Conservation (phyloP, 495 filamentous ascomycete species). For the Aspergillus baeticus region DNA sequence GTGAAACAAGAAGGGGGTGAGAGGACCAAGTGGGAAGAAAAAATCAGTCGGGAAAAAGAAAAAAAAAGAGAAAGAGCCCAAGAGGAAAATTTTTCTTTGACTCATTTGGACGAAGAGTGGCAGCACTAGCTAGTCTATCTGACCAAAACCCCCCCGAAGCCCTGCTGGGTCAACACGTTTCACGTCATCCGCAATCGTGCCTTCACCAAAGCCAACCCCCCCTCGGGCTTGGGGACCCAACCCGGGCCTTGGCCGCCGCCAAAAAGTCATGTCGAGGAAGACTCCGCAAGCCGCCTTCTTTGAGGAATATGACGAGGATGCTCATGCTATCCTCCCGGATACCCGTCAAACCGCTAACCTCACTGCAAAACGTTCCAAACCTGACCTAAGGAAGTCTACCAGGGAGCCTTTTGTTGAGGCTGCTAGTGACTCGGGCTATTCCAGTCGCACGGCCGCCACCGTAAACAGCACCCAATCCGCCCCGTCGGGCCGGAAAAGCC, state of each 20-base stretch:
- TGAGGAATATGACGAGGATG: slow-evolving; percentile 59
- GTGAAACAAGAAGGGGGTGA: slow-evolving; percentile 11
- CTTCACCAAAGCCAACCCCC: slow-evolving; percentile 16
- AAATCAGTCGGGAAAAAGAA: slow-evolving; percentile 7
- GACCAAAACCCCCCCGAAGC: slow-evolving; percentile 19
- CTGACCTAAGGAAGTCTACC: slow-evolving; percentile 33
- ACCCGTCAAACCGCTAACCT: slow-evolving; percentile 53
- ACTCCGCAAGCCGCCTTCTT: slow-evolving; percentile 45
- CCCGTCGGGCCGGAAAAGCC: slow-evolving; percentile 44
- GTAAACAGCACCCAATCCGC: slow-evolving; percentile 54
- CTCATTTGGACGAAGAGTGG: slow-evolving; percentile 25
- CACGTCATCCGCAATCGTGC: slow-evolving; percentile 30
- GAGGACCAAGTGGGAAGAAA: slow-evolving; percentile 10
- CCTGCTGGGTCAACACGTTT: slow-evolving; percentile 32
- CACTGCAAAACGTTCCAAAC: slow-evolving; percentile 54
- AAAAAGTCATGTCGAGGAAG: slow-evolving; percentile 39
- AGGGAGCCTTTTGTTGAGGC: slow-evolving; percentile 43
- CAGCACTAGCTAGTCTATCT: slow-evolving; percentile 26
- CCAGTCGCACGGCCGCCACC: slow-evolving; percentile 60
- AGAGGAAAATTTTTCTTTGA: slow-evolving; percentile 22
- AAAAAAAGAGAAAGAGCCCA: slow-evolving; percentile 16
- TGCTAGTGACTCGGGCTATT: slow-evolving; percentile 65
- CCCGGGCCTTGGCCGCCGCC: slow-evolving; percentile 25
- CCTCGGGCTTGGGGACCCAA: slow-evolving; percentile 20
- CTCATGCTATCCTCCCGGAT: slow-evolving; percentile 43